These are phyloP conservation scores for Edaphochlamys debaryana DNA, from an alignment of 139 green algal species.

Conservation along the genomic window DNA sequence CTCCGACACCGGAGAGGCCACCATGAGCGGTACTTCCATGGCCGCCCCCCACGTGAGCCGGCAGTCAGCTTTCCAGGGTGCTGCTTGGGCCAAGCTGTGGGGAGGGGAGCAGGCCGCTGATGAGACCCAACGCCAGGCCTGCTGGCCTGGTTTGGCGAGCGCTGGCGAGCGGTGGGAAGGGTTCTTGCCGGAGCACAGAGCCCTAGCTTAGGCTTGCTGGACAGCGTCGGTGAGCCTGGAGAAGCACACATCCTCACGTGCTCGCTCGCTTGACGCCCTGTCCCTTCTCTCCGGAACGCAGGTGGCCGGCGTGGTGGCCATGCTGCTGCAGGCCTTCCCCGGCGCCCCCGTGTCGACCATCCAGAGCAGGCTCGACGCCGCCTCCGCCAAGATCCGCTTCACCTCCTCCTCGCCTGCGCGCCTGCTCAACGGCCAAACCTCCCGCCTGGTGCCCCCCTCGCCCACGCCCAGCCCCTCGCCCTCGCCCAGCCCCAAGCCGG, in stretches of 20 bases:
- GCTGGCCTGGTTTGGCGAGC: too few relatives aligned
- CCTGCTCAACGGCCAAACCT: constrained; percentile 43
- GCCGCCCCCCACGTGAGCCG: constrained; percentile 65
- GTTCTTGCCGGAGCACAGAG: too few relatives aligned
- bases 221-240: too few relatives aligned
- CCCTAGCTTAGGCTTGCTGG: too few relatives aligned
- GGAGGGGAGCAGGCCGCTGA: too few relatives aligned
- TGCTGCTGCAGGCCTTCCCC: constrained; percentile 65
- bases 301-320: constrained; percentile 61
- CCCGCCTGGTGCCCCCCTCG: constrained; percentile 20
- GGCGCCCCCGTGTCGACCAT: constrained; percentile 30
- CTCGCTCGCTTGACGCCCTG: too few relatives aligned
- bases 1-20: constrained; percentile 36
- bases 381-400: constrained; percentile 37
- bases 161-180: too few relatives aligned
- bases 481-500: background rate
- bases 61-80: too few relatives aligned
- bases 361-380: constrained; percentile 18
- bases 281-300: too few relatives aligned
- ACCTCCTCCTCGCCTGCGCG: constrained; percentile 41
- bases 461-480: background rate
- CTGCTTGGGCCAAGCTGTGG: too few relatives aligned
- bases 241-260: too few relatives aligned
- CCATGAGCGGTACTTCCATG: constrained; percentile 51
- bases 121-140: too few relatives aligned